These are phyloP conservation scores for Pittosporum tobira DNA, from an alignment of 129 eudicot species.

Conservation along the genomic window DNA sequence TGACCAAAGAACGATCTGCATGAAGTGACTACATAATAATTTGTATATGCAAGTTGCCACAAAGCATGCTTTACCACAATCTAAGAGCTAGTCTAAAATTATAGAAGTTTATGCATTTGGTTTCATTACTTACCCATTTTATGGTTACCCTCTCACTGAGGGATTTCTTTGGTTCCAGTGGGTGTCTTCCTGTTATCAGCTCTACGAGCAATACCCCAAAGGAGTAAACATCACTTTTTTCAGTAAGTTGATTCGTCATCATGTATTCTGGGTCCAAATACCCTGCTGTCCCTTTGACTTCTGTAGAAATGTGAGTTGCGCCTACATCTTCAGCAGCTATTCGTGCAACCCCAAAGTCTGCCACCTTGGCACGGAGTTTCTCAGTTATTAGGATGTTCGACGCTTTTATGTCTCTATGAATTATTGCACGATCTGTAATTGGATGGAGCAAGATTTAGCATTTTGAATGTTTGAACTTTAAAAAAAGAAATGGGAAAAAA, in stretches of 20 bases:
- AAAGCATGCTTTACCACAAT: not conserved
- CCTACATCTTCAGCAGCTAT: conserved; percentile 40
- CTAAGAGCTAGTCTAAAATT: too few relatives aligned
- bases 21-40: not conserved
- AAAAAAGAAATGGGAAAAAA: too few relatives aligned
- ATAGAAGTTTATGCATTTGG: not conserved
- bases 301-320: conserved; percentile 77
- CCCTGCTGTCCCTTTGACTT: conserved; percentile 85
- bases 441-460: not conserved
- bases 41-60: not conserved
- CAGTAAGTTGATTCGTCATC: conserved; percentile 67
- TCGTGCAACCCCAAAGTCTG: conserved; percentile 87
- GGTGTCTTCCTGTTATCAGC: conserved; percentile 69
- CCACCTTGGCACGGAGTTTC: conserved; percentile 76
- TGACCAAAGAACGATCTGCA: not conserved
- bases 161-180: conserved; percentile 43
- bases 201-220: conserved; percentile 82
- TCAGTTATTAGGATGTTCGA: conserved; percentile 71
- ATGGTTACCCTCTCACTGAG: conserved; percentile 51
- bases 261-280: conserved; percentile 86
- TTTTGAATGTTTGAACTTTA: conserved; percentile 8
- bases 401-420: conserved; percentile 88
- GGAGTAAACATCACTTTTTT: conserved; percentile 87
- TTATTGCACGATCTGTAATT: conserved; percentile 63
- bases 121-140: conserved; percentile 59